Evolutionary conservation across 2,329 filamentous ascomycete species (phyloP).

Genomic region (Colletotrichum tanaceti): DNA sequence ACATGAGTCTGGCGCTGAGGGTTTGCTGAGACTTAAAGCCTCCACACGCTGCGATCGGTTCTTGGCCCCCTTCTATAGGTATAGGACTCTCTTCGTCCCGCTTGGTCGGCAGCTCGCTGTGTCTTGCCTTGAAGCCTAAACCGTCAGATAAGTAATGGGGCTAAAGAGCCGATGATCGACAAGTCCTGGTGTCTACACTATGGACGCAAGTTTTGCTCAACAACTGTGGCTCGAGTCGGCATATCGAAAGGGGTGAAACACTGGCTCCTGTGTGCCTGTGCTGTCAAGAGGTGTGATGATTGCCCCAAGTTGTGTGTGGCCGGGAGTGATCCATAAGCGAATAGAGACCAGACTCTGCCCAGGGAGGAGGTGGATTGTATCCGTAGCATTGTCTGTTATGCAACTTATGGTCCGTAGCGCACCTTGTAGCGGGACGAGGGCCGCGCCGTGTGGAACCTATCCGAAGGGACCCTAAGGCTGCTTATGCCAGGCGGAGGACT

Average conservation of each 20-base stretch:
- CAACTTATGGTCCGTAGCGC: background rate
- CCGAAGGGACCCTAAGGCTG: constrained; percentile 21
- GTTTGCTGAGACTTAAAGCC: constrained; percentile 7
- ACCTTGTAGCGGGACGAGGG: constrained; percentile 20
- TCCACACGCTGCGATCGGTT: constrained; percentile 4
- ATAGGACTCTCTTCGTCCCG: background rate
- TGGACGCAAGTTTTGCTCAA: background rate
- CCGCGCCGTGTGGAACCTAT: constrained; percentile 28
- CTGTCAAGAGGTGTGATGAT: background rate
- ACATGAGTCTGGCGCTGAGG: constrained; percentile 2
- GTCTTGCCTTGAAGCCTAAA: background rate
- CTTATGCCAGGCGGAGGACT: background rate
- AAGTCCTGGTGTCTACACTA: background rate
- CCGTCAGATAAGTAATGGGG: background rate
- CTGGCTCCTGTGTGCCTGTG: too few species aligned
- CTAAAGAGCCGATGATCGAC: constrained; percentile 1
- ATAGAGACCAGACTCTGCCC: background rate
- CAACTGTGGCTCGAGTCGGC: background rate
- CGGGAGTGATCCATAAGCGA: constrained; percentile 16
- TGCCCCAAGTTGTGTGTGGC: too few species aligned
- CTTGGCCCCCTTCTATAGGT: background rate
- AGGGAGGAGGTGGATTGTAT: constrained; percentile 7
- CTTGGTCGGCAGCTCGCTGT: background rate
- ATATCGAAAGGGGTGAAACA: background rate
- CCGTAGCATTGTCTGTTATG: constrained; percentile 1